Evolutionary conservation across 2,329 filamentous ascomycete genomes (phyloP), one percentile per base, ranked within the genome.

Genomic region (Malbranchea zuffiana): DNA sequence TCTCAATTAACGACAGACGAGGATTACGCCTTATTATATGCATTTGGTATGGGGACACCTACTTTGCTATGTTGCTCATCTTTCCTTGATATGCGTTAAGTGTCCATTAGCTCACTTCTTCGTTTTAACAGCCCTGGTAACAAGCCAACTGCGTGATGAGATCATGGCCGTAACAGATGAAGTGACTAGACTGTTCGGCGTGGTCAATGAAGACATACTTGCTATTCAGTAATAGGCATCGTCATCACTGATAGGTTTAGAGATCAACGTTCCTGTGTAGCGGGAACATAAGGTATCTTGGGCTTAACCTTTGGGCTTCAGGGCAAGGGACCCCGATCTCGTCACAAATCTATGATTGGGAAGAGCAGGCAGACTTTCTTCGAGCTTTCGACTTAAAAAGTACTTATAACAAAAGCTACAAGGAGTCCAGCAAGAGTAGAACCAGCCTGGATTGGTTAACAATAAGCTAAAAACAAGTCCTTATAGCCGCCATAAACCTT

Each of bases 1-100:
- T 68, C 65, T 39, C 61, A 59, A 11, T 49, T 55, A 17, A 63
- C 61, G 2, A 62, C 57, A 2, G 67, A 69, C 37, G 65, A 67
- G 44, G 90, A 98, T 54, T 96, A 90, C 56, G 86, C 88, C 45
- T 65, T 96, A 47, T 62, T 96, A 28, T 98, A 96, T 62, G 87
- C 88, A 12, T 98, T 94, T 62, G 84, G 72, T 74, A 53, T 57
- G 69, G 63, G 12, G 12, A 8, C 7, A 13, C 15, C 18, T 10
- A 25, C 13, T 23, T 21, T 16, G 20, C 3, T 5, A 10, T 28
- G 23, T 23, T 20, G n/a, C n/a, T n/a, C n/a, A n/a, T n/a, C n/a
- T 23, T 11, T 21, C 17, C 29, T 16, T 34, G 21, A 25, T 21
- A 21, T 33, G 2, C 7, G 12, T 30, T 25, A 30, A 26, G 12